These are phyloP conservation scores for Penicillium brasilianum DNA, from an alignment of 2,329 filamentous ascomycete genomes.

Conservation along the genomic window DNA sequence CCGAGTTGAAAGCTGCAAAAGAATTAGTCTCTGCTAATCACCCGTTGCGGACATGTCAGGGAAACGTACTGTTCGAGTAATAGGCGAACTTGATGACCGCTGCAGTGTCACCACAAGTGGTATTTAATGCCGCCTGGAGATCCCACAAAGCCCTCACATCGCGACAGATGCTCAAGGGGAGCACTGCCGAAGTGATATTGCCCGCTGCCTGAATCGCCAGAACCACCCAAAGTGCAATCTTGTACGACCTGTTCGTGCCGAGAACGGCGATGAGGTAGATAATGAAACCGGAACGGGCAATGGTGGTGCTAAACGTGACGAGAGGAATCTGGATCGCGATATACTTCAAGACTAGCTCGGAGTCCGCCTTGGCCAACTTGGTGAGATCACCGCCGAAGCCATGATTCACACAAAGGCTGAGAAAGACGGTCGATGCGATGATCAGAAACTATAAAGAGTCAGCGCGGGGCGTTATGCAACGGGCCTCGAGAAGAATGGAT, in stretches of 20 bases:
- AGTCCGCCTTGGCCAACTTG: conserved; percentile 16
- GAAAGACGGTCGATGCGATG: conserved; percentile 31
- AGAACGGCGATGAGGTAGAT: conserved; percentile 36
- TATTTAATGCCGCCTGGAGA: conserved; percentile 21
- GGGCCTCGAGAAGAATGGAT: background rate
- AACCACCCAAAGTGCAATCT: conserved; percentile 30
- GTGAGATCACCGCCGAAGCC: conserved; percentile 35
- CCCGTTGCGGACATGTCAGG: background rate
- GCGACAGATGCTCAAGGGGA: conserved; percentile 37
- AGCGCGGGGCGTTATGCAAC: background rate
- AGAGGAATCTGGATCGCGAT: conserved; percentile 36
- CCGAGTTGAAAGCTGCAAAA: conserved; percentile 33
- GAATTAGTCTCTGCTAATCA: background rate
- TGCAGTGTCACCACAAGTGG: conserved; percentile 29
- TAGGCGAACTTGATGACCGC: conserved; percentile 37
- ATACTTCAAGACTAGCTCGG: conserved; percentile 31
- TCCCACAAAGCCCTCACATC: conserved; percentile 34
- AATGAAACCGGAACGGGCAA: conserved; percentile 37
- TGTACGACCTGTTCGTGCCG: conserved; percentile 31
- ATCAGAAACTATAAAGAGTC: conserved; percentile 26
- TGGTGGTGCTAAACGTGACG: conserved; percentile 38
- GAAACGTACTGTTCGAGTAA: conserved; percentile 34
- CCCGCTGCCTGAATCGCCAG: conserved; percentile 33
- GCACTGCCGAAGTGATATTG: conserved; percentile 34
- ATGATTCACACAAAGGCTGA: conserved; percentile 33